phyloP scores from a whole-genome alignment of 306 rosid genomes.

The Gynostemma pentaphyllum region DNA sequence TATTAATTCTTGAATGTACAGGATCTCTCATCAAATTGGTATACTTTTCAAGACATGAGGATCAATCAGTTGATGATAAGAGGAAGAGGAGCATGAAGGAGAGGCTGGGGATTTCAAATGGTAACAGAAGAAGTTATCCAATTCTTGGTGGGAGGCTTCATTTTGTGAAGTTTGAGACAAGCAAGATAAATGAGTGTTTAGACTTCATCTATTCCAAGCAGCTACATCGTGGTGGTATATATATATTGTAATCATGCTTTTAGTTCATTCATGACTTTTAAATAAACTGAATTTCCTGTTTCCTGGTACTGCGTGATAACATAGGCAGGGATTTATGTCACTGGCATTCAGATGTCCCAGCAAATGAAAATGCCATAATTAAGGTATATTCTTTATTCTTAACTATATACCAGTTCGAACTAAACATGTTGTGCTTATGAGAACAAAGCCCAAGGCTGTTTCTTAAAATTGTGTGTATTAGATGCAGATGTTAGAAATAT shows the following conservation, averaged over 20 bases:
- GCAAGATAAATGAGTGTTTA: constrained; percentile 84
- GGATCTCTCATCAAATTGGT: constrained; percentile 96
- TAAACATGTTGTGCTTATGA: background rate
- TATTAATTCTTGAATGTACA: constrained; percentile 15
- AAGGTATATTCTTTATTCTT: constrained; percentile 40
- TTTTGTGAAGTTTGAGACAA: constrained; percentile 96
- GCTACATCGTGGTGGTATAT: constrained; percentile 78
- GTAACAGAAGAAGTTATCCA: constrained; percentile 81
- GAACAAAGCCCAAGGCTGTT: background rate
- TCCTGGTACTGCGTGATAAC: background rate
- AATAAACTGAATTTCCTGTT: constrained; percentile 1
- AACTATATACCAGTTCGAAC: background rate
- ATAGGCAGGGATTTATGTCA: constrained; percentile 48
- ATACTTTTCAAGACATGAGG: constrained; percentile 88
- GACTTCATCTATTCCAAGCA: constrained; percentile 89
- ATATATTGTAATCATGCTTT: background rate
- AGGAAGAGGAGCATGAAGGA: constrained; percentile 61
- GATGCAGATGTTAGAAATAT: background rate
- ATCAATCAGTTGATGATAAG: constrained; percentile 51
- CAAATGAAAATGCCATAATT: constrained; percentile 52
- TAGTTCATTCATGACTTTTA: background rate
- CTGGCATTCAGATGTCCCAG: constrained; percentile 42
- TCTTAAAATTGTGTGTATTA: background rate
- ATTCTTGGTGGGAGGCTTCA: constrained; percentile 98
- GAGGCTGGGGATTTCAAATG: constrained; percentile 58